A percentile compares a stretch with the other conserved stretches of the same genome.
Evolutionary conservation across 805 yeast species (phyloP).

Genomic region (Blastobotrys peoriensis): DNA sequence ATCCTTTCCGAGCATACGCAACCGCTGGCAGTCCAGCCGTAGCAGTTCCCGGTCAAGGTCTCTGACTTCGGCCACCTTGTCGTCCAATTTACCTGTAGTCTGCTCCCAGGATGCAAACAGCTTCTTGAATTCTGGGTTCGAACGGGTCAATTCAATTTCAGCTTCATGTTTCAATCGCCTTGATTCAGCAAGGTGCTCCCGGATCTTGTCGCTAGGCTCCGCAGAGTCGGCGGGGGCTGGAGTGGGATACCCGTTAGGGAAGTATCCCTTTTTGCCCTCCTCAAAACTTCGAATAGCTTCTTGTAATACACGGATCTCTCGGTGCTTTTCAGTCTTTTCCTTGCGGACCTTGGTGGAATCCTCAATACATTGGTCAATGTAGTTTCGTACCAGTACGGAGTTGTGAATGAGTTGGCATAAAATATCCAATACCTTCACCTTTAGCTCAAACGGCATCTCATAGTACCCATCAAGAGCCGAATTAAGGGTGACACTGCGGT

Average conservation of each 20-base stretch:
- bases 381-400: constrained; percentile 51
- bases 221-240: constrained; percentile 20
- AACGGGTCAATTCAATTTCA: constrained; percentile 17
- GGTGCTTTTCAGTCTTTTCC: constrained; percentile 56
- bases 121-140: constrained; percentile 29
- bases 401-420: constrained; percentile 57
- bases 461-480: constrained; percentile 53
- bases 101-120: constrained; percentile 3
- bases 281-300: constrained; percentile 48
- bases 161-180: constrained; percentile 7
- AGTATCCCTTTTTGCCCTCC: constrained; percentile 34
- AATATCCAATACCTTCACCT: constrained; percentile 53
- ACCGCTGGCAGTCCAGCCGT: constrained; percentile 61
- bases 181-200: neutral
- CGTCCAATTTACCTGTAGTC: constrained; percentile 32
- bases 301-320: constrained; percentile 48
- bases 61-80: constrained; percentile 42
- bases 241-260: constrained; percentile 14
- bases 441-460: constrained; percentile 44
- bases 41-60: constrained; percentile 52
- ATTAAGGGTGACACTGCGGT: constrained; percentile 40
- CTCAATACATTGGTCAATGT: constrained; percentile 65
- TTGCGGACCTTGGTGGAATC: constrained; percentile 56
- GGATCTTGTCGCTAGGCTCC: neutral
- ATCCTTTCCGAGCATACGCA: constrained; percentile 74